Conservation (phyloP, 2,329 filamentous ascomycete species). For the Epichloe aotearoae region DNA sequence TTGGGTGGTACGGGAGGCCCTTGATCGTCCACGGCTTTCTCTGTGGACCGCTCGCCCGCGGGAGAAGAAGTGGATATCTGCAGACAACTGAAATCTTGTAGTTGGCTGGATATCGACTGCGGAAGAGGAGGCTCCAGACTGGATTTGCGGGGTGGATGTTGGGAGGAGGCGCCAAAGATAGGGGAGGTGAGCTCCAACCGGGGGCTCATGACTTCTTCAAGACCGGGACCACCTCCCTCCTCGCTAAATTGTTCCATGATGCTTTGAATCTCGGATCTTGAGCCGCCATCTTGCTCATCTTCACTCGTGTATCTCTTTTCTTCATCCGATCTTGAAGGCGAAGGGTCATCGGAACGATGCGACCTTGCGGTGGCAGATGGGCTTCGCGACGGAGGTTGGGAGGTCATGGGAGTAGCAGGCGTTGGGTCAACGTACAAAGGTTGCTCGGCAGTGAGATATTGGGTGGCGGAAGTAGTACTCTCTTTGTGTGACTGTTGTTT, state of each 20-base stretch:
- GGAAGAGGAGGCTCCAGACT: slow-evolving; percentile 65
- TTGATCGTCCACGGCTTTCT: slow-evolving; percentile 28
- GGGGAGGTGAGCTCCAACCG: slow-evolving; percentile 73
- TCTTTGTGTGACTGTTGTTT: slow-evolving; percentile 23
- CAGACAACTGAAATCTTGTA: slow-evolving; percentile 33
- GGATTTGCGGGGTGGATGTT: slow-evolving; percentile 72
- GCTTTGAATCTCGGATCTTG: slow-evolving; percentile 78
- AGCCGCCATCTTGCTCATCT: slow-evolving; percentile 54
- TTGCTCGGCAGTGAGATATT: slow-evolving; percentile 35
- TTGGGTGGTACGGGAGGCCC: slow-evolving; percentile 48
- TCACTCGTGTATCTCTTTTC: slow-evolving; percentile 45
- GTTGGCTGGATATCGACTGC: slow-evolving; percentile 33
- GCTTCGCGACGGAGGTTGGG: slow-evolving; percentile 45
- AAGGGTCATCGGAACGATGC: slow-evolving; percentile 29
- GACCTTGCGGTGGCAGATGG: slow-evolving; percentile 41
- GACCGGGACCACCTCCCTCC: slow-evolving; percentile 54
- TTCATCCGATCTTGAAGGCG: slow-evolving; percentile 46
- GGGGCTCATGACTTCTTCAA: slow-evolving; percentile 85
- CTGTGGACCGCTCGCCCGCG: slow-evolving; percentile 23
- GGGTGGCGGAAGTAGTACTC: slow-evolving; percentile 17
- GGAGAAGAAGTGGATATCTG: slow-evolving; percentile 27
- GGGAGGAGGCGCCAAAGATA: slow-evolving; percentile 49
- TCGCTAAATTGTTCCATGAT: slow-evolving; percentile 96
- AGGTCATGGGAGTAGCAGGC: slow-evolving; percentile 40
- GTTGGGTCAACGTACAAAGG: slow-evolving; percentile 43